Conservation (phyloP, 306 rosid species). For the Purshia tridentata region DNA sequence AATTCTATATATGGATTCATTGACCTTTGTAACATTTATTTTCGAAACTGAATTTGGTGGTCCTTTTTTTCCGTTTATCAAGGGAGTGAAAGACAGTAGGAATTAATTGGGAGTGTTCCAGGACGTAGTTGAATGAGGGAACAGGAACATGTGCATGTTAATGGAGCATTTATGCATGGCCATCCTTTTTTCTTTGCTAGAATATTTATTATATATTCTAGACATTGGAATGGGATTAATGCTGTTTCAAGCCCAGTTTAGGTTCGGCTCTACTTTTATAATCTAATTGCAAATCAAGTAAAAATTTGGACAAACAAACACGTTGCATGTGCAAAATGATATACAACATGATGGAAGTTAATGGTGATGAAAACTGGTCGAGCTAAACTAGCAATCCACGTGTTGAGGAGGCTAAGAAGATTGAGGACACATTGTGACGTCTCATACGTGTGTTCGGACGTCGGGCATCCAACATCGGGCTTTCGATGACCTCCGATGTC, state of each 20-base stretch:
- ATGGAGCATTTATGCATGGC: slow-evolving; percentile 53
- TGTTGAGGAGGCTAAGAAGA: too few species aligned
- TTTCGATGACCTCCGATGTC: too few species aligned
- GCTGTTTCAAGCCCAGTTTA: slow-evolving; percentile 15
- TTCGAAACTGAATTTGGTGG: background rate
- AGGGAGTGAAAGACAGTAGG: slow-evolving; percentile 3
- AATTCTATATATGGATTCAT: background rate
- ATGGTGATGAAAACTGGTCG: too few species aligned
- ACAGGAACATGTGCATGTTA: slow-evolving; percentile 70
- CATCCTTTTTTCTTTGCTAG: slow-evolving; percentile 16
- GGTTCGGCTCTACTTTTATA: too few species aligned
- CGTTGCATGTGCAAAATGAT: too few species aligned
- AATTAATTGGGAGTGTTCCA: slow-evolving; percentile 45
- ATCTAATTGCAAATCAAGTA: too few species aligned
- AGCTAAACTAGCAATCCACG: too few species aligned
- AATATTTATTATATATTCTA: slow-evolving; percentile 26
- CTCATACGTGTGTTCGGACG: too few species aligned
- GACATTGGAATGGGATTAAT: slow-evolving; percentile 29
- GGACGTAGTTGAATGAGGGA: slow-evolving; percentile 41
- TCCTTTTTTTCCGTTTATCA: slow-evolving; percentile 11
- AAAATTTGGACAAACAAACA: too few species aligned
- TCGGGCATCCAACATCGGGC: too few species aligned
- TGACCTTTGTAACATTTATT: background rate
- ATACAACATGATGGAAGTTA: too few species aligned
- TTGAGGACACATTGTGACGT: too few species aligned